Percentiles rank a stretch among this genome's conserved stretches.
phyloP scores from a whole-genome alignment of 257 asterid genomes.

The Solanum rostratum region DNA sequence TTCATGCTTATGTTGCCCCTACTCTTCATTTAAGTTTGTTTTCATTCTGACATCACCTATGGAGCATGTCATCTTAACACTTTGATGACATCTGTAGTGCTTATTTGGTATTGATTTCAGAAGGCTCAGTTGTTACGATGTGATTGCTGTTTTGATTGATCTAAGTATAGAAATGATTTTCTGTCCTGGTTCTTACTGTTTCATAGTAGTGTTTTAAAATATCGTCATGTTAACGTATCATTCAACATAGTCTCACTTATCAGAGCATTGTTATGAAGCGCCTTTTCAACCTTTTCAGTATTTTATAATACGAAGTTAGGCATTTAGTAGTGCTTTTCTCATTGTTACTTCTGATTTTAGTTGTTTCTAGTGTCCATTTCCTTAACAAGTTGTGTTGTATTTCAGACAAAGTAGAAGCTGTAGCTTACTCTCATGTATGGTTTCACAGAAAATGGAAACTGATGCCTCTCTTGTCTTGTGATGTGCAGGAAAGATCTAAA shows the following conservation, averaged over 20 bases:
- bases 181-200: neutral
- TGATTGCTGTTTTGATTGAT: neutral
- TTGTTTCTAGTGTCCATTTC: neutral
- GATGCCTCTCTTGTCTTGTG: neutral
- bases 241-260: neutral
- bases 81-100: neutral
- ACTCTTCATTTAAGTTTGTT: neutral
- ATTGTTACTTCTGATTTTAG: neutral
- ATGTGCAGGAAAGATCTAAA: conserved; percentile 19
- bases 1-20: neutral
- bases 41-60: neutral
- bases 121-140: neutral
- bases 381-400: neutral
- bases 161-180: neutral
- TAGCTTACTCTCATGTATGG: neutral
- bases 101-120: neutral
- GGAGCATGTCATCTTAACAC: neutral
- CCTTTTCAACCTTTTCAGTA: neutral
- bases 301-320: neutral
- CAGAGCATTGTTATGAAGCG: neutral
- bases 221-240: neutral
- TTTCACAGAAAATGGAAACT: neutral
- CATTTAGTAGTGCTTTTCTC: neutral
- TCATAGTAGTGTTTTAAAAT: neutral
- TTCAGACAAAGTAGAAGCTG: neutral